Evolutionary conservation across 805 yeast genomes (phyloP).

Genomic region (Candida chilensis): DNA sequence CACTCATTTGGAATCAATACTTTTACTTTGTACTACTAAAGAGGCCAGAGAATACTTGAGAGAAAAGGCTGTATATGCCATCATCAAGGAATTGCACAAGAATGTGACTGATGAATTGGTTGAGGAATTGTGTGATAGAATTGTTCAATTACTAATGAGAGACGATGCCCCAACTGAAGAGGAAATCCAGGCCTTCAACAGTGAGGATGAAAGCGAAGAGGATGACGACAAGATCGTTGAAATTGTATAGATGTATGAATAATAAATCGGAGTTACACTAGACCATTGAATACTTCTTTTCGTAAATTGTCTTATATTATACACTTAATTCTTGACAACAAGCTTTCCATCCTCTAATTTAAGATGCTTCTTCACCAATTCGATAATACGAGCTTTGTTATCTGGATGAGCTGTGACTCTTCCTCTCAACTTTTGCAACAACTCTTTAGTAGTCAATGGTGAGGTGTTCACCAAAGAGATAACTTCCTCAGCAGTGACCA

Average conservation of each 20-base stretch:
- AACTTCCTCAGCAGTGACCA: constrained; percentile 69
- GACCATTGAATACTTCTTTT: no score
- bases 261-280: constrained; percentile 1
- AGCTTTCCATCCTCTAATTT: constrained; percentile 40
- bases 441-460: constrained; percentile 53
- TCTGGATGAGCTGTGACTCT: constrained; percentile 58
- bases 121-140: constrained; percentile 66
- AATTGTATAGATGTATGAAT: constrained; percentile 22
- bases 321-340: constrained; percentile 21
- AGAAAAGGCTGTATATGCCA: constrained; percentile 74
- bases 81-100: constrained; percentile 81
- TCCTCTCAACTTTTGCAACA: constrained; percentile 49
- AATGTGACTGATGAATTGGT: constrained; percentile 30
- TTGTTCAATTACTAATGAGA: constrained; percentile 88
- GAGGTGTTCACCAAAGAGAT: constrained; percentile 48
- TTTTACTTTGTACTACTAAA: constrained; percentile 71
- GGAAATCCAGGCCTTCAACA: constrained; percentile 36
- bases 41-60: constrained; percentile 70
- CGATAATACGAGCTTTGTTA: constrained; percentile 52
- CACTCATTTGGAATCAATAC: constrained; percentile 70
- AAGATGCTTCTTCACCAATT: constrained; percentile 46
- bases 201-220: constrained; percentile 36
- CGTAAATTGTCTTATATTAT: no score
- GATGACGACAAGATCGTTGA: constrained; percentile 46
- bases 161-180: constrained; percentile 56